A percentile compares a stretch with the other conserved stretches of the same genome.
Conservation (phyloP, 192 early-diverging fungal genomes). For the Entomortierella parvispora region DNA sequence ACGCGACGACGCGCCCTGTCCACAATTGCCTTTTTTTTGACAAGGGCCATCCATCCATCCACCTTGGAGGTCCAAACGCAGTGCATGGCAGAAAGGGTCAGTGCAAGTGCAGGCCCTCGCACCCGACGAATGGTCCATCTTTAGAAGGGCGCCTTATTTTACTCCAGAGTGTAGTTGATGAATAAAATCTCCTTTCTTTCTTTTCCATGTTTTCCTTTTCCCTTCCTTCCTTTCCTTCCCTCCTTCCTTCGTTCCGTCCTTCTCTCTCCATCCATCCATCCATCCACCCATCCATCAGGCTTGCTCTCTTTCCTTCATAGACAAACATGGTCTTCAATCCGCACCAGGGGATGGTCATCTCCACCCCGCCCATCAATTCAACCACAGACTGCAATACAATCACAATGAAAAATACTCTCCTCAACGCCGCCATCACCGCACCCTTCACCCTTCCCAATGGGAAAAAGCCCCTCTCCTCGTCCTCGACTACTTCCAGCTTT, state of each 20-base stretch:
- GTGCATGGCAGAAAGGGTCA: no score
- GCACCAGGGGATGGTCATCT: slow-evolving; percentile 29
- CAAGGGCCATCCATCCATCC: no score
- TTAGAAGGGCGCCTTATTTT: no score
- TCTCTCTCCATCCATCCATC: not conserved
- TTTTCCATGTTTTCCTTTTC: not conserved
- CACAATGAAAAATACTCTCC: slow-evolving; percentile 33
- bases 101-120: no score
- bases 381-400: slow-evolving; percentile 25
- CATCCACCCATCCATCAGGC: not conserved
- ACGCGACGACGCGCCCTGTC: no score
- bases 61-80: no score
- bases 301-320: not conserved
- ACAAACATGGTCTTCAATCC: not conserved
- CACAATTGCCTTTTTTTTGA: no score
- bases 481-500: slow-evolving; percentile 1
- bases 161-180: not conserved
- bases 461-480: not conserved
- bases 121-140: no score
- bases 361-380: slow-evolving; percentile 33
- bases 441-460: slow-evolving; percentile 12
- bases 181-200: not conserved
- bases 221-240: slow-evolving; percentile 1
- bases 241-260: not conserved
- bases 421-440: slow-evolving; percentile 29